phyloP scores from a whole-genome alignment of 345 rosid genomes.

The Cardamine chenopodiifolia region DNA sequence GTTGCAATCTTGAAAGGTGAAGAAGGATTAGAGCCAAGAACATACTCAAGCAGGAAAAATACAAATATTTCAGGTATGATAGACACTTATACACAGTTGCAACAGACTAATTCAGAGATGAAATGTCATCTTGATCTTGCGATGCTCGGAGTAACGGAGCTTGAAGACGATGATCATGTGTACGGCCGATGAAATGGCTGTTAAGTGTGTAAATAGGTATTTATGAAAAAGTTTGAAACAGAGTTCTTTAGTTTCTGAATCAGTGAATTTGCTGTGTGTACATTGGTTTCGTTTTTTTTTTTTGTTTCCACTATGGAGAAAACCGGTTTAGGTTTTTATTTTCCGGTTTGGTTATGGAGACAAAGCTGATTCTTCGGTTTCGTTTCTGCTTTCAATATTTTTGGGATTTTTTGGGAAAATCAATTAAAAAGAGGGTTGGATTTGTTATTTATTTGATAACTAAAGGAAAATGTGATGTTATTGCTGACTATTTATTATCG shows the following conservation, averaged over 20 bases:
- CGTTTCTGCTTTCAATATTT: slow-evolving; percentile 15
- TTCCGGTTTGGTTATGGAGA: slow-evolving; percentile 38
- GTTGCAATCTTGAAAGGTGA: slow-evolving; percentile 68
- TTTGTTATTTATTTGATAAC: slow-evolving; percentile 25
- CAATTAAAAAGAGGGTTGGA: background rate
- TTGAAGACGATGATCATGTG: slow-evolving; percentile 73
- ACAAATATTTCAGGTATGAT: slow-evolving; percentile 60
- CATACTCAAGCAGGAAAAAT: slow-evolving; percentile 52
- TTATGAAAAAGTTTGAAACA: slow-evolving; percentile 38
- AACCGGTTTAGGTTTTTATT: slow-evolving; percentile 32
- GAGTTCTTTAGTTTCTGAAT: slow-evolving; percentile 20
- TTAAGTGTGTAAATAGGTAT: slow-evolving; percentile 38
- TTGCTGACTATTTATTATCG: background rate
- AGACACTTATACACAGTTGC: slow-evolving; percentile 67
- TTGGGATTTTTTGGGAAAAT: background rate
- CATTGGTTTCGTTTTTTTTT: slow-evolving; percentile 18
- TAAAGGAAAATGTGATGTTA: slow-evolving; percentile 9
- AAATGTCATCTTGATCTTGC: slow-evolving; percentile 88
- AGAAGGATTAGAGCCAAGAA: slow-evolving; percentile 44
- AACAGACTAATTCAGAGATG: slow-evolving; percentile 80
- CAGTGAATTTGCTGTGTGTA: slow-evolving; percentile 35
- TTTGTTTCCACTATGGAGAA: slow-evolving; percentile 19
- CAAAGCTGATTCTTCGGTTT: slow-evolving; percentile 2
- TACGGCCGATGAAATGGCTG: slow-evolving; percentile 51
- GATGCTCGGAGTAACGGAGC: slow-evolving; percentile 86